phyloP scores from a whole-genome alignment of 345 rosid genomes.

The Ricinus communis region DNA sequence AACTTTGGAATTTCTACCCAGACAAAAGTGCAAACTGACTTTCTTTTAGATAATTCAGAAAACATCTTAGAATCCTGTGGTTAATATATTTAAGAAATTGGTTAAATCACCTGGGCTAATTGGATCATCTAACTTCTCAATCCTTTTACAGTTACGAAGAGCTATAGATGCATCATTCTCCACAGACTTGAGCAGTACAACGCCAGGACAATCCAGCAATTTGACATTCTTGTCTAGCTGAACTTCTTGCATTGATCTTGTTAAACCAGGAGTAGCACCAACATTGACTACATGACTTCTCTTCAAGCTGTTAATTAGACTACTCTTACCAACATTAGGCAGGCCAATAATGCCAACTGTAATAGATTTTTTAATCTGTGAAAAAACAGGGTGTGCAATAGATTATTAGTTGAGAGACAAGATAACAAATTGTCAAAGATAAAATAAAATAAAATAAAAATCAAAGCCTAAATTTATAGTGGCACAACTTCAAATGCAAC shows the following conservation, averaged over 20 bases:
- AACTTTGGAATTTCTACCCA: not conserved
- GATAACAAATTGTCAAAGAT: not conserved
- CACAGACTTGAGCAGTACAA: slow-evolving; percentile 82
- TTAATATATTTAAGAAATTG: not conserved
- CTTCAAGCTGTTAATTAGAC: slow-evolving; percentile 96
- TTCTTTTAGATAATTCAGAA: too few species aligned
- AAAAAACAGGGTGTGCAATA: slow-evolving; percentile 11
- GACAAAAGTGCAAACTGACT: not conserved
- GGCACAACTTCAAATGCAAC: not conserved
- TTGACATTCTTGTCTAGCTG: slow-evolving; percentile 90
- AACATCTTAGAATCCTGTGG: not conserved
- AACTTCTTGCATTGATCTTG: slow-evolving; percentile 94
- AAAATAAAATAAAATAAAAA: too few species aligned
- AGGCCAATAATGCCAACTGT: slow-evolving; percentile 92
- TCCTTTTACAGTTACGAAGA: slow-evolving; percentile 93
- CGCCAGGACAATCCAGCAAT: slow-evolving; percentile 94
- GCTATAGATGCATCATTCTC: slow-evolving; percentile 70
- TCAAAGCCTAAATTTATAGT: not conserved
- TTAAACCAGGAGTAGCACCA: slow-evolving; percentile 94
- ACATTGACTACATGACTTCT: slow-evolving; percentile 89
- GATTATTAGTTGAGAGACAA: slow-evolving; percentile 3
- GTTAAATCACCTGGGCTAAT: slow-evolving; percentile 71
- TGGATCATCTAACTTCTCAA: slow-evolving; percentile 95
- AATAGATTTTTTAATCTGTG: slow-evolving; percentile 86
- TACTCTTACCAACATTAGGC: slow-evolving; percentile 98